Evolutionary conservation across 306 rosid genomes (phyloP).

Genomic region (Gastrolobium bilobum): DNA sequence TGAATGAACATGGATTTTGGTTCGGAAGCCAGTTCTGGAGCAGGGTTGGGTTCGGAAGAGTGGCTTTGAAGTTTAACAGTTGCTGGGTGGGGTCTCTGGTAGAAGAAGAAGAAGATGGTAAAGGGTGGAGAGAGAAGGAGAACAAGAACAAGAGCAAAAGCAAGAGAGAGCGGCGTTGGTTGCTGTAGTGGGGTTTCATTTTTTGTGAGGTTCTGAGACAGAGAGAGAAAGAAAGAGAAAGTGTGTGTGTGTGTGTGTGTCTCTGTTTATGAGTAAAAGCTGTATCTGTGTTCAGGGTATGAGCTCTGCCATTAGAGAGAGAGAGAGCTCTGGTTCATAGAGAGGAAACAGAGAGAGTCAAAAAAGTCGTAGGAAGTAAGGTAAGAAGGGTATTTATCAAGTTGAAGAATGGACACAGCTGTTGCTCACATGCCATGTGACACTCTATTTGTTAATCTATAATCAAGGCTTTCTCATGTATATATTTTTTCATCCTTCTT

Average conservation of each 20-base stretch:
- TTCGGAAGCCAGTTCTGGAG: conserved; percentile 74
- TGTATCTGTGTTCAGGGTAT: conserved; percentile 42
- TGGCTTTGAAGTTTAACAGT: conserved; percentile 73
- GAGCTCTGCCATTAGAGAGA: conserved; percentile 72
- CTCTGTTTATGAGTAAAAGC: background rate
- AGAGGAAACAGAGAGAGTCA: conserved; percentile 58
- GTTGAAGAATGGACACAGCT: conserved; percentile 68
- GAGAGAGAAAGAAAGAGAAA: background rate
- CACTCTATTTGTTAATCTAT: background rate
- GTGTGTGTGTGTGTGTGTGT: background rate
- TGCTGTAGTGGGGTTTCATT: conserved; percentile 48
- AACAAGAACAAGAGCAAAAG: conserved; percentile 30
- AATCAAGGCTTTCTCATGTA: background rate
- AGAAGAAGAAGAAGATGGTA: background rate
- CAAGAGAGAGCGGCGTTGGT: background rate
- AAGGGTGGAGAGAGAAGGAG: conserved; percentile 33
- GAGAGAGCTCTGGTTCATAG: conserved; percentile 55
- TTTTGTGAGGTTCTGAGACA: background rate
- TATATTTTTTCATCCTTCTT: background rate
- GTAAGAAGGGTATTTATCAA: conserved; percentile 90
- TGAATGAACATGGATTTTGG: conserved; percentile 67
- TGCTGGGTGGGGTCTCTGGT: conserved; percentile 48
- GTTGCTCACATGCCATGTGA: conserved; percentile 92
- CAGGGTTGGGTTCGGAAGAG: conserved; percentile 60
- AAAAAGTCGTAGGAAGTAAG: conserved; percentile 69